Evolutionary conservation across 768 basidiomycete species (phyloP), one percentile per base, ranked within the genome.

Genomic region (Guyanaporus albipodus): DNA sequence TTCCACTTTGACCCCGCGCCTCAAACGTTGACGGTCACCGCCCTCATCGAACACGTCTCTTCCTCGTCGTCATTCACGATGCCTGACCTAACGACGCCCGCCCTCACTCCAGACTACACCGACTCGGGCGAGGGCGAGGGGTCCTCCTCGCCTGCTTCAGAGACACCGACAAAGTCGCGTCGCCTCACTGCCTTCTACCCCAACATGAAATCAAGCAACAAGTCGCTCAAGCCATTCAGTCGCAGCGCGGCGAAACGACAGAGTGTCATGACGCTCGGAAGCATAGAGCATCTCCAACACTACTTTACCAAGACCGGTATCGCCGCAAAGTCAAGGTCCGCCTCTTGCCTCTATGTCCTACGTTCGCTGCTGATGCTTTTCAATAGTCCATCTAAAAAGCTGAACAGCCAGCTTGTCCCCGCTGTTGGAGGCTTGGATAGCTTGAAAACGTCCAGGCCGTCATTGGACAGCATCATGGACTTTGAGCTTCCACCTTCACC

Each of bases 241-340:
- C 74, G 87, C 52, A 91, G 87, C 50, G 94, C 94, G 0, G 90
- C 91, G 4, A 95, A 93, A 69, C 80, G 94, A 34, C 89, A 91
- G 66, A 91, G 88, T 57, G 93, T 97, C 17, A 87, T 94, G 82
- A 82, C 91, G 0, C 70, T 97, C 15, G 93, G 93, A n/a, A 92
- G 90, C 62, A 97, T 97, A 56, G 88, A 95, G 62, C 90, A 96
- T 63, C 77, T 97, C 33, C 94, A 97, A 67, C 85, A 93, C 59
- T 94, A 93, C 63, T 97, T 94, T 59, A 90, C 88, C 8, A 92
- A 92, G 76, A 82, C 87, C 0, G 90, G 90, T 2, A 76, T 92
- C 44, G 76, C 75, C 21, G 74, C 85, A 27, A 80, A 83, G 71
- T 76, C 76, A 67, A 78, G 80, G 91, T 86, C 69, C 70, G 85